These are phyloP conservation scores for Pulveroboletus frians DNA, from an alignment of 768 basidiomycete species.

Conservation along the genomic window DNA sequence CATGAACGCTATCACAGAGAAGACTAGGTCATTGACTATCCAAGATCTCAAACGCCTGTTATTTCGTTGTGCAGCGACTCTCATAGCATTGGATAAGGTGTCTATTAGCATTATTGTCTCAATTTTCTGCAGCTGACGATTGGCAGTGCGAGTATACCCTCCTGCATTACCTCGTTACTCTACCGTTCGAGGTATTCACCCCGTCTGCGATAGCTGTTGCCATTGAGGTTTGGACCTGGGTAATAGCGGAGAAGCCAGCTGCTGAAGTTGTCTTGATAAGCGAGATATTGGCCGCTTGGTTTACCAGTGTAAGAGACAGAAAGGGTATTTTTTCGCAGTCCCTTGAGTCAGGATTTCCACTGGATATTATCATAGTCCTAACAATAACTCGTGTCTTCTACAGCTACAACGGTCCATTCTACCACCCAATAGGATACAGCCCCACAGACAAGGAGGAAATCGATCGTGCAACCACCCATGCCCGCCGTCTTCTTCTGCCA, in stretches of 20 bases:
- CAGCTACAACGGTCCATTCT: slow-evolving; percentile 88
- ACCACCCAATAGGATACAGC: slow-evolving; percentile 77
- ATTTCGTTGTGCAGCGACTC: slow-evolving; percentile 78
- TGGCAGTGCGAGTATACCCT: slow-evolving; percentile 80
- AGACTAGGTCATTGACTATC: slow-evolving; percentile 68
- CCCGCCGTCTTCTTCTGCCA: slow-evolving; percentile 72
- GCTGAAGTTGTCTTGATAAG: slow-evolving; percentile 80
- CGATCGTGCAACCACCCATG: slow-evolving; percentile 63
- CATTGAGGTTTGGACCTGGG: slow-evolving; percentile 95
- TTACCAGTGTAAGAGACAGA: slow-evolving; percentile 66
- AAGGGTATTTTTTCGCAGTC: slow-evolving; percentile 80
- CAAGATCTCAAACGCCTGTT: slow-evolving; percentile 81
- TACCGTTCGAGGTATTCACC: slow-evolving; percentile 88
- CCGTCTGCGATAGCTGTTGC: slow-evolving; percentile 82
- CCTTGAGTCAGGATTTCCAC: slow-evolving; percentile 59
- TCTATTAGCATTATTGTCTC: background rate
- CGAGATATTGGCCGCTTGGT: slow-evolving; percentile 86
- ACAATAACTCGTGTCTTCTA: slow-evolving; percentile 4
- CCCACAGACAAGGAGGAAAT: slow-evolving; percentile 86
- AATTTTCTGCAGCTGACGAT: slow-evolving; percentile 1
- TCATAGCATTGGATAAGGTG: slow-evolving; percentile 68
- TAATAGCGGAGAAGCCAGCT: slow-evolving; percentile 78
- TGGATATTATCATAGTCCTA: background rate
- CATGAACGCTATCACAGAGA: slow-evolving; percentile 61
- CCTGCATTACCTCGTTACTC: slow-evolving; percentile 76